Conservation (phyloP, 83 land plant genomes). For the Picea abies region DNA sequence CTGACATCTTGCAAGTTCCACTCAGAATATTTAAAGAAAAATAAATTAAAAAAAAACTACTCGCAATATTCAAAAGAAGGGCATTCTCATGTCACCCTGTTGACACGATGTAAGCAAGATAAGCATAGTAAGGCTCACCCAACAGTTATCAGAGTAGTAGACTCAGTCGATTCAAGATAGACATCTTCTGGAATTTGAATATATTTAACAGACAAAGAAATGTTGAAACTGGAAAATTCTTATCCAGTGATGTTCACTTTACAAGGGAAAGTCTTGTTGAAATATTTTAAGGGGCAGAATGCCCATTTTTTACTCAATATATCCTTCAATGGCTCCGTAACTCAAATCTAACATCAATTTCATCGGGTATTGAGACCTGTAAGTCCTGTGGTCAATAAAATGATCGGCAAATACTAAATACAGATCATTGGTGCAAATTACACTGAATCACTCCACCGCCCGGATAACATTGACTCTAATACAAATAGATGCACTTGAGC, state of each 20-base stretch:
- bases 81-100: not conserved
- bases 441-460: too few relatives aligned
- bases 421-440: too few relatives aligned
- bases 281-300: not conserved
- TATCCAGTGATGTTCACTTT: too few relatives aligned
- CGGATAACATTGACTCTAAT: too few relatives aligned
- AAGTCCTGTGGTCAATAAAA: not conserved
- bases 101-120: not conserved
- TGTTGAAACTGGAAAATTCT: not conserved
- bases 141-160: not conserved
- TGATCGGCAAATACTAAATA: not conserved
- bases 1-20: not conserved
- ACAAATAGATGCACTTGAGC: too few relatives aligned
- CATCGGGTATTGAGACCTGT: not conserved
- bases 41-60: too few relatives aligned
- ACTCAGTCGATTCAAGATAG: not conserved
- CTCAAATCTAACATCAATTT: not conserved
- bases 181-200: not conserved
- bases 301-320: not conserved
- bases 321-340: not conserved
- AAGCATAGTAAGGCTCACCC: not conserved
- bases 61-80: not conserved
- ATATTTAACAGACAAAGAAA: not conserved
- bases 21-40: too few relatives aligned
- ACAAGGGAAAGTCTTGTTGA: not conserved